Evolutionary conservation across 352 stramenopile species (phyloP).

Genomic region (Thraustochytrium striatum): DNA sequence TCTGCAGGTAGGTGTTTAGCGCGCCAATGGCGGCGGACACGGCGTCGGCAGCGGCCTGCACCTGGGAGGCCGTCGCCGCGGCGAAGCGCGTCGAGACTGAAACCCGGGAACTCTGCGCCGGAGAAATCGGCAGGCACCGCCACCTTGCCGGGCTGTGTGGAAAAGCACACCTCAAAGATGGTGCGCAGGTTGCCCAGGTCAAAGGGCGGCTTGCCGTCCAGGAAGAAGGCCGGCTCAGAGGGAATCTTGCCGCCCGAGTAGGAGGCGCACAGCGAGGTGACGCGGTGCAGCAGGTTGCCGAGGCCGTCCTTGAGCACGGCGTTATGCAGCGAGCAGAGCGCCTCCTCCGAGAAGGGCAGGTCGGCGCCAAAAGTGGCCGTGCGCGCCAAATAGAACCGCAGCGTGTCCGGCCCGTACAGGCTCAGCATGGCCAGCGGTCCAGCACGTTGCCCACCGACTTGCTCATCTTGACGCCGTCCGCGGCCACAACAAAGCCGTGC

Average conservation of each 20-base stretch:
- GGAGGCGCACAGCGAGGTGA: slow-evolving; percentile 89
- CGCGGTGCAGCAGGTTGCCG: slow-evolving; percentile 95
- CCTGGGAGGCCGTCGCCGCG: slow-evolving; percentile 13
- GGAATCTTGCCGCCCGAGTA: slow-evolving; percentile 83
- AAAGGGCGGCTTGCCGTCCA: slow-evolving; percentile 65
- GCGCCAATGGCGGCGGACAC: slow-evolving; percentile 62
- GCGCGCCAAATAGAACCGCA: slow-evolving; percentile 88
- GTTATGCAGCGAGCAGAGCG: slow-evolving; percentile 96
- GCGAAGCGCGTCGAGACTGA: background rate
- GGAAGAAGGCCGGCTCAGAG: slow-evolving; percentile 53
- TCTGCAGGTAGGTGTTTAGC: slow-evolving; percentile 96
- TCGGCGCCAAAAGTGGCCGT: slow-evolving; percentile 90
- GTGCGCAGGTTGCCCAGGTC: slow-evolving; percentile 72
- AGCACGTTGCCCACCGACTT: slow-evolving; percentile 98
- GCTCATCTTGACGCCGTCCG: slow-evolving; percentile 98
- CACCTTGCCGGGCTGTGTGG: background rate
- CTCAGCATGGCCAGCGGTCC: slow-evolving; percentile 91
- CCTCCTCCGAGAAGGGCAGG: slow-evolving; percentile 83
- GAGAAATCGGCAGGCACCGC: background rate
- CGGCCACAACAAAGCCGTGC: slow-evolving; percentile 95
- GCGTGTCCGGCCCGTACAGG: slow-evolving; percentile 85
- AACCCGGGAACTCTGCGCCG: background rate
- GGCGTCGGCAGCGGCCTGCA: slow-evolving; percentile 41
- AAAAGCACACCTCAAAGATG: slow-evolving; percentile 55
- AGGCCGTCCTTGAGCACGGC: slow-evolving; percentile 81